phyloP scores from a whole-genome alignment of 129 eudicot genomes.

The Arctium minus region DNA sequence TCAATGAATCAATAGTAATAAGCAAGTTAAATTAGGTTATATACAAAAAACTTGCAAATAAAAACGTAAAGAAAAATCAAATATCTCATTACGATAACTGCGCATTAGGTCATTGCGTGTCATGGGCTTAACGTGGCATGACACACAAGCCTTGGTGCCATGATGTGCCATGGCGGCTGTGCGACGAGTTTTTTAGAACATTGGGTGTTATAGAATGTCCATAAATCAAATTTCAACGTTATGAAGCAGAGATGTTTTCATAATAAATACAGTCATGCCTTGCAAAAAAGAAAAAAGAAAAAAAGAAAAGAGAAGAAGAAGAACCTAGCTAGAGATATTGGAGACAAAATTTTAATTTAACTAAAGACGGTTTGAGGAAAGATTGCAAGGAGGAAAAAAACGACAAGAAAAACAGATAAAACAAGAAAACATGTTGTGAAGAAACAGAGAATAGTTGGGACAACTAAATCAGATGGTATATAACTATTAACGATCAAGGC shows the following conservation, averaged over 20 bases:
- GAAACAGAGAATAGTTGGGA: neutral
- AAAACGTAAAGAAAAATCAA: too few relatives aligned
- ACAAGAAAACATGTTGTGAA: neutral
- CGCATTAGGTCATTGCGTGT: too few relatives aligned
- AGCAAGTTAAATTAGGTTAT: too few relatives aligned
- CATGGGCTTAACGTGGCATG: too few relatives aligned
- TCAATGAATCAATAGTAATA: too few relatives aligned
- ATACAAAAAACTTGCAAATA: too few relatives aligned
- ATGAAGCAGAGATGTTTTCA: neutral
- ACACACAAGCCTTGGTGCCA: too few relatives aligned
- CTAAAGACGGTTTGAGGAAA: neutral
- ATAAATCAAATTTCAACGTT: neutral
- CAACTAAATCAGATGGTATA: neutral
- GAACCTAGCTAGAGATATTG: neutral
- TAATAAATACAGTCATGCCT: neutral
- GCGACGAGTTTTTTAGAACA: too few relatives aligned
- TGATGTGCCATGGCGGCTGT: too few relatives aligned
- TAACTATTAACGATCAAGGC: neutral
- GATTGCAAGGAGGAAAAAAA: too few relatives aligned
- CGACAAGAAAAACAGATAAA: neutral
- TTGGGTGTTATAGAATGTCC: neutral
- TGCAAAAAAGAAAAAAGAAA: neutral
- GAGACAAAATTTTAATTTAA: neutral
- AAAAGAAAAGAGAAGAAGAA: too few relatives aligned
- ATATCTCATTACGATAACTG: too few relatives aligned